These are phyloP conservation scores for Ophiostoma sp. DNA, from an alignment of 2,329 filamentous ascomycete genomes.

Conservation along the genomic window DNA sequence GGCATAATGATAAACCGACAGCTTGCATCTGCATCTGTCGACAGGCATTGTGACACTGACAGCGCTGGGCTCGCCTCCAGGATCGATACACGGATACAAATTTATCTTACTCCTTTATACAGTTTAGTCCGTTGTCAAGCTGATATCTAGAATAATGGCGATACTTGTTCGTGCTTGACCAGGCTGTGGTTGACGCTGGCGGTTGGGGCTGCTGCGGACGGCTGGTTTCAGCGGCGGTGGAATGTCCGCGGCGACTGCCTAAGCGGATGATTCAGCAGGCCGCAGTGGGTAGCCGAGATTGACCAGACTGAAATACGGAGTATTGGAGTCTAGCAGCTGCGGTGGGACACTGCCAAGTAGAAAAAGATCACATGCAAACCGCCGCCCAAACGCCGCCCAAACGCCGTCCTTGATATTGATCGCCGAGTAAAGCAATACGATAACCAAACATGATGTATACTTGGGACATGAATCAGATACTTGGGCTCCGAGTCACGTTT, in stretches of 20 bases:
- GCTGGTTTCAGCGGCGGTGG: not conserved
- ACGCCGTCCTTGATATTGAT: not conserved
- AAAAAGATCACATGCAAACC: conserved; percentile 10
- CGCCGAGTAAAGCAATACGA: too few relatives aligned
- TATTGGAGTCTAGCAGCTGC: not conserved
- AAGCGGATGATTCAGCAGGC: not conserved
- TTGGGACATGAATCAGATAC: too few relatives aligned
- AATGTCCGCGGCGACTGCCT: conserved; percentile 14
- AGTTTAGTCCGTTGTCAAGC: too few relatives aligned
- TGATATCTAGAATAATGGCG: not conserved
- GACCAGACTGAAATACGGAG: not conserved
- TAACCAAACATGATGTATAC: too few relatives aligned
- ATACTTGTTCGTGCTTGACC: not conserved
- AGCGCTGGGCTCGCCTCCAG: not conserved
- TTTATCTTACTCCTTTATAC: too few relatives aligned
- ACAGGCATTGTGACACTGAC: not conserved
- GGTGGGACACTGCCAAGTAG: not conserved
- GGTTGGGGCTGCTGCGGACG: not conserved
- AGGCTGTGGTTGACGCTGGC: not conserved
- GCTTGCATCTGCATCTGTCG: not conserved
- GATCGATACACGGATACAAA: too few relatives aligned
- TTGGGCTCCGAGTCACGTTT: too few relatives aligned
- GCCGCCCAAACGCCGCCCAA: conserved; percentile 1
- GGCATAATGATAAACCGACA: not conserved
- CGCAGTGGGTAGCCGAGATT: not conserved